phyloP scores from a whole-genome alignment of 2,329 filamentous ascomycete species.

The Fusarium sp. region DNA sequence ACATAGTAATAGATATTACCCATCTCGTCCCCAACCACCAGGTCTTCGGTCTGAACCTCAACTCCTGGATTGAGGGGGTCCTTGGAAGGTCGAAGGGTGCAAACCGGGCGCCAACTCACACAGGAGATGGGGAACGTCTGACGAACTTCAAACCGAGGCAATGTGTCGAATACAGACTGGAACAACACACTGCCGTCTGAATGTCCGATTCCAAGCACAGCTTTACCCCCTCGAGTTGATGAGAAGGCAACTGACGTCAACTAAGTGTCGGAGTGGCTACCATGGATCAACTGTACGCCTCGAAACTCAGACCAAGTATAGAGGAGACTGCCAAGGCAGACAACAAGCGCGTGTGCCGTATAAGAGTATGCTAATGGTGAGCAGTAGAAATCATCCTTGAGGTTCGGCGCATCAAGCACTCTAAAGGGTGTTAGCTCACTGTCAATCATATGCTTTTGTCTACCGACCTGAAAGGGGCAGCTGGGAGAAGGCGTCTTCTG shows the following conservation, averaged over 20 bases:
- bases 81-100: slow-evolving; percentile 64
- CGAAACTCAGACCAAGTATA: slow-evolving; percentile 89
- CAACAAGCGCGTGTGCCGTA: slow-evolving; percentile 80
- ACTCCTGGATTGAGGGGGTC: slow-evolving; percentile 61
- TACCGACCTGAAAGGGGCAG: slow-evolving; percentile 79
- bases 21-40: slow-evolving; percentile 86
- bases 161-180: slow-evolving; percentile 79
- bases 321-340: slow-evolving; percentile 82
- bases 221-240: slow-evolving; percentile 77
- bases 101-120: slow-evolving; percentile 81
- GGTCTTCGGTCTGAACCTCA: slow-evolving; percentile 78
- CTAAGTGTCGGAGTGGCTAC: slow-evolving; percentile 55
- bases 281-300: slow-evolving; percentile 68
- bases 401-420: slow-evolving; percentile 86
- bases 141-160: slow-evolving; percentile 79
- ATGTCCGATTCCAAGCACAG: slow-evolving; percentile 87
- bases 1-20: slow-evolving; percentile 90
- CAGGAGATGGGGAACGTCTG: slow-evolving; percentile 82
- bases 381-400: slow-evolving; percentile 98
- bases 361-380: slow-evolving; percentile 88
- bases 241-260: slow-evolving; percentile 94
- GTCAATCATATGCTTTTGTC: not conserved
- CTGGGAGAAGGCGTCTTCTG: slow-evolving; percentile 66
- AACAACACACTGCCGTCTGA: slow-evolving; percentile 81
- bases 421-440: slow-evolving; percentile 58